Conservation (phyloP, 768 basidiomycete genomes). For the Rhodotorula paludigena region DNA sequence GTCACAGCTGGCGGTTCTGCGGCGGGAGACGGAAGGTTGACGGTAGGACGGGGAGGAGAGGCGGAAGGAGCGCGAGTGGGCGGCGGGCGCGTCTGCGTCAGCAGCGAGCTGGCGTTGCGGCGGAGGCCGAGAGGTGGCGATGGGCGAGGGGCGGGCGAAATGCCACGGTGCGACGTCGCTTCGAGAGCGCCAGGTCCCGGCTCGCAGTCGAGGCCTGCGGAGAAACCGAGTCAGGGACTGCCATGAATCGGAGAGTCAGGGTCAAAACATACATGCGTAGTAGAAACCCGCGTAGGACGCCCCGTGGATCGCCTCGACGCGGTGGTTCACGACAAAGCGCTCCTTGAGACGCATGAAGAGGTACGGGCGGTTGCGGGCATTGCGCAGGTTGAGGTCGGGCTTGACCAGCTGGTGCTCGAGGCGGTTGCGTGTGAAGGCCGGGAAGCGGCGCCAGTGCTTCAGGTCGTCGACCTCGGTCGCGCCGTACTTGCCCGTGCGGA, state of each 20-base stretch:
- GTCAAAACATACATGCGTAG: constrained; percentile 55
- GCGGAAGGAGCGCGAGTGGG: not conserved
- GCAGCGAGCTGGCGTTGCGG: not conserved
- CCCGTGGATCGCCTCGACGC: constrained; percentile 43
- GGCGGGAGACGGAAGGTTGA: constrained; percentile 1
- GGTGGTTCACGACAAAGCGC: constrained; percentile 85
- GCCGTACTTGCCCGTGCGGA: constrained; percentile 79
- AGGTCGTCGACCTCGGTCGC: constrained; percentile 86
- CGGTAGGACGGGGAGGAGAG: not conserved
- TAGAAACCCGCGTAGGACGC: constrained; percentile 65
- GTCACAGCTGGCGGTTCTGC: not conserved
- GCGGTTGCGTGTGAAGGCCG: constrained; percentile 61
- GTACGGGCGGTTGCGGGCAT: constrained; percentile 46
- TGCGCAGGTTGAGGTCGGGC: constrained; percentile 71
- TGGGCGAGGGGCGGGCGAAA: constrained; percentile 46
- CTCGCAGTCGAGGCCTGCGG: constrained; percentile 70
- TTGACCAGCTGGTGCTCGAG: constrained; percentile 71
- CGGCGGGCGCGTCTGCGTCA: not conserved
- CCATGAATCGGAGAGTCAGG: too few species aligned
- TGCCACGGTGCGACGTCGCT: constrained; percentile 46
- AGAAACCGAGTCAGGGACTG: constrained; percentile 42
- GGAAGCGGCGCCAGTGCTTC: constrained; percentile 84
- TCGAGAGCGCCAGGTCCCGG: constrained; percentile 53
- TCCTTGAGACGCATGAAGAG: constrained; percentile 98
- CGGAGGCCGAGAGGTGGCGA: constrained; percentile 20